Conservation (phyloP, 2,329 filamentous ascomycete genomes). For the Hypomyces perniciosus region DNA sequence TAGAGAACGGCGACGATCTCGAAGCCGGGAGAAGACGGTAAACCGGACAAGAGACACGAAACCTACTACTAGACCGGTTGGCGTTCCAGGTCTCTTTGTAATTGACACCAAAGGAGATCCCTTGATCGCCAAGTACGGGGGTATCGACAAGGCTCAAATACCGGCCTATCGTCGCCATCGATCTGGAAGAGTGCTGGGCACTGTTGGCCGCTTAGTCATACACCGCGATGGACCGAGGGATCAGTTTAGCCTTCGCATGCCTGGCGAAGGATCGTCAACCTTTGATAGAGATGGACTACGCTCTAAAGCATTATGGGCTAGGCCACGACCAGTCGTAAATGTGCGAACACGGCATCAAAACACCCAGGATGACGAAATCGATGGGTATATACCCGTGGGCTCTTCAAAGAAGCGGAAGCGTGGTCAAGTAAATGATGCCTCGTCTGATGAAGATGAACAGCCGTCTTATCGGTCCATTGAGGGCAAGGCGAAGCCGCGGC, state of each 20-base stretch:
- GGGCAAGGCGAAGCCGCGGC: constrained; percentile 50
- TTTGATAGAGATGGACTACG: constrained; percentile 43
- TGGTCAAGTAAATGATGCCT: constrained; percentile 24
- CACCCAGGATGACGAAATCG: constrained; percentile 21
- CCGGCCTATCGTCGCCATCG: constrained; percentile 67
- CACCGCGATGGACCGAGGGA: constrained; percentile 58
- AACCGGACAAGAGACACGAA: constrained; percentile 6
- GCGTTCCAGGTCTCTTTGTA: constrained; percentile 39
- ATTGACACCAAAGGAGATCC: constrained; percentile 72
- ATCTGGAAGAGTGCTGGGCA: constrained; percentile 64
- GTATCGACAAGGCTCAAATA: constrained; percentile 63
- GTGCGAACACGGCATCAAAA: constrained; percentile 27
- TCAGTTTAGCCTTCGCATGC: constrained; percentile 44
- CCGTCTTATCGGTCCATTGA: constrained; percentile 62
- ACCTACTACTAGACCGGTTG: background rate
- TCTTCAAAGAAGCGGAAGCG: constrained; percentile 38
- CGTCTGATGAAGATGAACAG: constrained; percentile 40
- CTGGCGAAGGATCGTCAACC: constrained; percentile 31
- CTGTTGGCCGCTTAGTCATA: constrained; percentile 54
- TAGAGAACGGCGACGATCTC: constrained; percentile 11
- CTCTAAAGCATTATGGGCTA: constrained; percentile 34
- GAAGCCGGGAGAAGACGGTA: constrained; percentile 1
- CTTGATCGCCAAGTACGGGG: constrained; percentile 68
- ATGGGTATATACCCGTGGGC: constrained; percentile 45
- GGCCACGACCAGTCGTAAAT: constrained; percentile 32